phyloP scores from a whole-genome alignment of 2,329 filamentous ascomycete genomes.

The Trichophyton benhamiae region DNA sequence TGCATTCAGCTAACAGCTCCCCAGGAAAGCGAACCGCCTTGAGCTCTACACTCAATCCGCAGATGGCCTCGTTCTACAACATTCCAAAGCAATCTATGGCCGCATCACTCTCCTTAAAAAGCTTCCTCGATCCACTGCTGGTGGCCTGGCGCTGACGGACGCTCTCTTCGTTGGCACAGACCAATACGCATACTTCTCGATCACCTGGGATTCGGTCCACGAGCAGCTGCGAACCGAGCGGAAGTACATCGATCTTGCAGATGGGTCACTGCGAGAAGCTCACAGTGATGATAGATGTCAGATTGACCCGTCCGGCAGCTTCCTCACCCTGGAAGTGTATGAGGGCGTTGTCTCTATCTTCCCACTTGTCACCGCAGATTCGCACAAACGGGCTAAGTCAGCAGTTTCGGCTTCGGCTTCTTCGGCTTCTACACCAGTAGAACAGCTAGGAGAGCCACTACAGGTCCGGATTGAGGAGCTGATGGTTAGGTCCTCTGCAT shows the following conservation, averaged over 20 bases:
- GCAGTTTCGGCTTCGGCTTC: conserved; percentile 19
- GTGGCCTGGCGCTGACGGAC: conserved; percentile 56
- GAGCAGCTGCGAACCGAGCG: conserved; percentile 45
- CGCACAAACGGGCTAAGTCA: conserved; percentile 29
- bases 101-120: conserved; percentile 75
- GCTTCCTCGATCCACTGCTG: conserved; percentile 39
- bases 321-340: conserved; percentile 55
- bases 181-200: conserved; percentile 77
- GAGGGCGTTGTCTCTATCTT: conserved; percentile 56
- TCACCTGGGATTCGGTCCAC: conserved; percentile 60
- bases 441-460: conserved; percentile 45
- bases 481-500: conserved; percentile 53
- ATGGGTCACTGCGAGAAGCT: conserved; percentile 55
- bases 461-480: conserved; percentile 54
- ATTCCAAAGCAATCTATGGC: conserved; percentile 66
- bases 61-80: conserved; percentile 49
- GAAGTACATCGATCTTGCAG: conserved; percentile 48
- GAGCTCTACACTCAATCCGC: conserved; percentile 65
- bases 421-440: conserved; percentile 28
- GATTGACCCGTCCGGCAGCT: conserved; percentile 65
- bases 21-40: conserved; percentile 69
- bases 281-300: conserved; percentile 73
- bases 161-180: conserved; percentile 89
- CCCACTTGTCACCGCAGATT: conserved; percentile 38
- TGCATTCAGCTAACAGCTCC: conserved; percentile 15